Evolutionary conservation across 225 moss, liverwort and hornwort genomes (phyloP).

Genomic region (Physcomitrium patens): DNA sequence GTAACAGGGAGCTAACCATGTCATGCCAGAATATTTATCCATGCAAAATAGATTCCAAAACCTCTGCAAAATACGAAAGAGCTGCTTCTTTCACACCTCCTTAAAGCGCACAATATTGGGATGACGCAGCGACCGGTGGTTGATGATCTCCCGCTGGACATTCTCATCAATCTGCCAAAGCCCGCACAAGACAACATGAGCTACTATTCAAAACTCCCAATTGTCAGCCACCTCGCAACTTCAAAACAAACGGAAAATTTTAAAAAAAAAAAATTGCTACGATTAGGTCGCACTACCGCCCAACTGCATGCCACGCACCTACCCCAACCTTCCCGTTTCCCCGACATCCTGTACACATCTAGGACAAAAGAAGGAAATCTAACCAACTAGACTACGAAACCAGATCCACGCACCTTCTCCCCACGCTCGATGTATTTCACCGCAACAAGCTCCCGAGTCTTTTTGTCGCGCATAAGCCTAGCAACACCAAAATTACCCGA

Average conservation of each 20-base stretch:
- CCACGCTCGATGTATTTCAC: constrained; percentile 87
- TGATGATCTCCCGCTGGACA: constrained; percentile 84
- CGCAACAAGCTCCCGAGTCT: constrained; percentile 70
- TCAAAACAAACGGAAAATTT: too few relatives aligned
- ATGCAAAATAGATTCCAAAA: not conserved
- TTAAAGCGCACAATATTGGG: constrained; percentile 88
- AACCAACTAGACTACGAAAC: not conserved
- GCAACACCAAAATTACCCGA: constrained; percentile 85
- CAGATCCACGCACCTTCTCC: constrained; percentile 54
- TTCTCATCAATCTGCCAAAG: constrained; percentile 72
- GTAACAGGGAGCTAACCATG: not conserved
- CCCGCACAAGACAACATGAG: constrained; percentile 18
- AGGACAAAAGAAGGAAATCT: not conserved
- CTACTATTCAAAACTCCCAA: too few relatives aligned
- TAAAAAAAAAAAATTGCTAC: not conserved
- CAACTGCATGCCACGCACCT: not conserved
- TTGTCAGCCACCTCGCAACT: too few relatives aligned
- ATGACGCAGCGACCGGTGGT: constrained; percentile 77
- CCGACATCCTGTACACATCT: not conserved
- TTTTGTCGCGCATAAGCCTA: constrained; percentile 70
- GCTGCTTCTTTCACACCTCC: constrained; percentile 39
- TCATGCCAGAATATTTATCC: not conserved
- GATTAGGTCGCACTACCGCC: not conserved
- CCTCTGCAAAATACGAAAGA: not conserved
- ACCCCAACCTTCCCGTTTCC: not conserved